Conservation (phyloP, 75 land plant species). For the Picea sitchensis region DNA sequence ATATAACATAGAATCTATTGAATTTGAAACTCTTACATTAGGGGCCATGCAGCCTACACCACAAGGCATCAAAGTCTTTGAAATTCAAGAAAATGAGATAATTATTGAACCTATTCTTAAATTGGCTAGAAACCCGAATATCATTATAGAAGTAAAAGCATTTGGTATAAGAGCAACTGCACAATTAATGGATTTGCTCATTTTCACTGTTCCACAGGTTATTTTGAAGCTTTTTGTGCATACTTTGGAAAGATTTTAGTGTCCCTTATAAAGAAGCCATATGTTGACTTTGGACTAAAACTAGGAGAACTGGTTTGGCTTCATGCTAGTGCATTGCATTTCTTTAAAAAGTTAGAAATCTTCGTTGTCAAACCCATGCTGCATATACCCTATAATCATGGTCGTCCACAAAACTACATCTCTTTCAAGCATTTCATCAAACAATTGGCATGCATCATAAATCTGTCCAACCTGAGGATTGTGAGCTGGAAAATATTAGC, state of each 20-base stretch:
- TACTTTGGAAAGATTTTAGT: slow-evolving; percentile 60
- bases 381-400: no score
- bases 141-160: slow-evolving; percentile 58
- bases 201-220: slow-evolving; percentile 58
- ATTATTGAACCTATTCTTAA: slow-evolving; percentile 77
- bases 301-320: no score
- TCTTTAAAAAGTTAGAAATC: no score
- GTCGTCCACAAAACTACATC: no score
- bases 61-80: slow-evolving; percentile 80
- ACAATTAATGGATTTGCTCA: slow-evolving; percentile 76
- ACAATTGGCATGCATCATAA: no score
- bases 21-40: slow-evolving; percentile 36
- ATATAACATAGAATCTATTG: slow-evolving; percentile 56
- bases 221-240: slow-evolving; percentile 71
- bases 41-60: slow-evolving; percentile 58
- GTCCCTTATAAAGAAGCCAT: slow-evolving; percentile 84
- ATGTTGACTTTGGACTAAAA: slow-evolving; percentile 87
- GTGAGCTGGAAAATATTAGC: no score
- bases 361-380: no score
- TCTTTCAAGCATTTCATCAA: no score
- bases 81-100: slow-evolving; percentile 80
- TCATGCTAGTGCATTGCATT: no score
- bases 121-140: slow-evolving; percentile 90
- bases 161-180: slow-evolving; percentile 49
- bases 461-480: no score